A percentile compares a stretch with the other conserved stretches of the same genome.
phyloP scores from a whole-genome alignment of 202 grass and related monocot genomes.

The Musa balbisiana region DNA sequence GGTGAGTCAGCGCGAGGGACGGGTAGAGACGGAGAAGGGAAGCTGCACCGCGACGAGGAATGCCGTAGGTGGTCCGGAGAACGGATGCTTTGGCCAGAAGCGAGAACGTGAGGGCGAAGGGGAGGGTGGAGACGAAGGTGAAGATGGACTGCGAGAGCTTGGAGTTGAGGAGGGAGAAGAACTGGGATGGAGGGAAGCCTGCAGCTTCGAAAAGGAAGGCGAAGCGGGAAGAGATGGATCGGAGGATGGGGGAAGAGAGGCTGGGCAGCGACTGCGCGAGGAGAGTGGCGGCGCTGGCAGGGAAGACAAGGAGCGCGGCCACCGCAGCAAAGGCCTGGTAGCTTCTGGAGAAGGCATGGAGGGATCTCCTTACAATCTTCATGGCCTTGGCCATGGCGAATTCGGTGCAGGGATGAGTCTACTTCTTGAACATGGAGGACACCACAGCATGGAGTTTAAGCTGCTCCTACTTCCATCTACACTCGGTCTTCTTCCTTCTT shows the following conservation, averaged over 20 bases:
- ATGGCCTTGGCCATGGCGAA: too few species aligned
- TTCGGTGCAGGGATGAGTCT: too few species aligned
- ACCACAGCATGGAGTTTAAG: too few species aligned
- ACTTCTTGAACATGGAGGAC: too few species aligned
- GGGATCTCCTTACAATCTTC: background rate
- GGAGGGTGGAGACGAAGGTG: background rate
- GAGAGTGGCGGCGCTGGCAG: background rate
- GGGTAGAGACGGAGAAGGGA: background rate
- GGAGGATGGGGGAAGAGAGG: background rate
- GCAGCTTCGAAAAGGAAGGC: background rate
- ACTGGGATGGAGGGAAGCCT: background rate
- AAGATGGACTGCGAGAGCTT: constrained; percentile 9
- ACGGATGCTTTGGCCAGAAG: constrained; percentile 3
- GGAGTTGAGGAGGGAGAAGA: background rate
- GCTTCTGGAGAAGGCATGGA: background rate
- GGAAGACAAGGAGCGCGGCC: background rate
- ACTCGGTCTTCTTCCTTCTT: background rate
- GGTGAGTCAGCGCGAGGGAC: background rate
- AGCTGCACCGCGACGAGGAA: background rate
- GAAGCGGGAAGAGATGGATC: background rate
- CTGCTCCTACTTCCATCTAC: too few species aligned
- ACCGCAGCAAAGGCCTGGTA: background rate
- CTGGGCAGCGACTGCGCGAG: background rate
- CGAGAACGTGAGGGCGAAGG: background rate
- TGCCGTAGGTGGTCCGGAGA: background rate